Evolutionary conservation across 257 asterid genomes (phyloP), one percentile per base, ranked within the genome.

Genomic region (Gardenia jasminoides): DNA sequence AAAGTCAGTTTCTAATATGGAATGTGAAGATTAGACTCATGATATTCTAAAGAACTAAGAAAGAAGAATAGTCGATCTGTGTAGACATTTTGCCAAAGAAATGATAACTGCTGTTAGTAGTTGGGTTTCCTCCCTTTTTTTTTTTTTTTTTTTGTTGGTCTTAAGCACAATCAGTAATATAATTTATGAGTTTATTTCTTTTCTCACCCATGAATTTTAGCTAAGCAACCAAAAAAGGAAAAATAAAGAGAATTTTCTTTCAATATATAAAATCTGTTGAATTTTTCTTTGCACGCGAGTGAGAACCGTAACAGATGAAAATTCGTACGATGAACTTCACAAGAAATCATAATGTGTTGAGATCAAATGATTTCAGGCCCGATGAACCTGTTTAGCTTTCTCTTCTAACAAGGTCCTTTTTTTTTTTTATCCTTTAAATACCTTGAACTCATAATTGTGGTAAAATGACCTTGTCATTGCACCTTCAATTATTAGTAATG

Each of bases 401-500:
- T 70, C 75, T 26, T 44, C 59, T 30, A 31, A 12, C 59, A 10
- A 70, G 52, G 15, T n/a, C 13, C 12, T 33, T 30, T 5, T 33
- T 15, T 36, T 15, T 31, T 33, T 31, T 65, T 28, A 2, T 1
- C 1, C 6, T 10, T 68, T 22, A 0, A 10, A 59, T 41, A 22
- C 54, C 5, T 70, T 47, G 64, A 78, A 50, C 70, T 28, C 69
- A 78, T 78, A 54, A 78, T 64, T 69, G 67, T 33, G 36, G 65
- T 68, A 78, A 78, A 64, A 78, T 69, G 81, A 58, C 33, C 61
- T 48, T 68, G 56, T 54, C 31, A 78, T 78, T 52, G 43, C 67
- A 59, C 47, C 67, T 69, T 78, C 26, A 69, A 67, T 70, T 52
- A 78, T 78, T 64, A 69, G 9, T 26, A 52, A 43, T 24, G 24